Base-by-base conservation (phyloP, 2,329 filamentous ascomycete species). In the Ceratocystis variospora region DNA sequence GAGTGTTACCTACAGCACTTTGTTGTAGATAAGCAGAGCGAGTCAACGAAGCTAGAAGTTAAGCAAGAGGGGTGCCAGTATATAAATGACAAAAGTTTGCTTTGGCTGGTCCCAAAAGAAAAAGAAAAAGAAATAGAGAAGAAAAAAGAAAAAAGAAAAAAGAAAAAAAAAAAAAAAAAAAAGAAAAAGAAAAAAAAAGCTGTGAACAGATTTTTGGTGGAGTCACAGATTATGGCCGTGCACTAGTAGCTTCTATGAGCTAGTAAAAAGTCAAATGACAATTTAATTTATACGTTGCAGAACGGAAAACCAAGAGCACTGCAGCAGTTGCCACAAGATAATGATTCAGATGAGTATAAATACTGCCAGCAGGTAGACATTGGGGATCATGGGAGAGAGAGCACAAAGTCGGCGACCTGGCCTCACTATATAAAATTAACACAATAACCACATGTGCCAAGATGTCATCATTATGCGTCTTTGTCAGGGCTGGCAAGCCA, bases 181-280 rank as follows among this genome's bases (percentile, higher is more conserved):
- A 22, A 44, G 6, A 28, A 22, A 45, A 41, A 59, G 28, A 17
- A 31, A 41, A 53, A 50, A 62, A 46, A 46, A 63, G 10, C 61
- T 33, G 44, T 50, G 44, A 63, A 63, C 61, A 50, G 61, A 63
- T 63, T 63, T 63, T 63, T 63, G 61, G 61, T 63, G 61, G 61
- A 19, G 61, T 63, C 46, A 19, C 55, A 10, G 5, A 15, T 17
- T 59, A 19, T 59, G 55, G 10, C 55, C 28, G 55, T 59, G 55
- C 55, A 59, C 55, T 28, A 25, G 55, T 53, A 37, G 15, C n/a
- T 28, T 59, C 19, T 59, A 3, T 17, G 25, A n/a, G 25, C 15
- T 59, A n/a, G 55, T 17, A n/a, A 33, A n/a, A 25, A 59, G 55
- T 4, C 7, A 1, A 25, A 6, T n/a, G 55, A 59, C 17, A 59